Evolutionary conservation across 108 stramenopile species (phyloP).

Genomic region (Aurantiochytrium sp.): DNA sequence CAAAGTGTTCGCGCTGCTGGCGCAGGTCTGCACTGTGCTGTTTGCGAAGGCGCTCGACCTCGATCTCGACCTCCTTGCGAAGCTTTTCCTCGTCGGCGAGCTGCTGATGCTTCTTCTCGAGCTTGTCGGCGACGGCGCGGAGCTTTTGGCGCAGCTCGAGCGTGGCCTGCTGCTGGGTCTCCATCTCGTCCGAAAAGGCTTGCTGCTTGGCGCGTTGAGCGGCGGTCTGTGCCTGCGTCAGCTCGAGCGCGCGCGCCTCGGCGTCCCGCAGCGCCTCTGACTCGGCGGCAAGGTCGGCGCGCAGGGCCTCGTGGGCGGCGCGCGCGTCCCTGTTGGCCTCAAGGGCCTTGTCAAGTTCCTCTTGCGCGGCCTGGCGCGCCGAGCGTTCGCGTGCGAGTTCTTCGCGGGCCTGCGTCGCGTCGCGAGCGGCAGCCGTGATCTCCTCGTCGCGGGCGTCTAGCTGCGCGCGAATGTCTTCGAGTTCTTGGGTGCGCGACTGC

Average conservation of each 20-base stretch:
- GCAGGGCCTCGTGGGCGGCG: not conserved
- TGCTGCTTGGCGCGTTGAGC: not conserved
- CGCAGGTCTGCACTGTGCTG: not conserved
- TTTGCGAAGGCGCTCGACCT: not conserved
- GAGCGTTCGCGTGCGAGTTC: not conserved
- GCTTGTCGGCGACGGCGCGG: not conserved
- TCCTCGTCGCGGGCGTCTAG: not conserved
- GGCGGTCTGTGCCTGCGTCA: not conserved
- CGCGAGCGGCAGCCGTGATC: not conserved
- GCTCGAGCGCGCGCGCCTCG: not conserved
- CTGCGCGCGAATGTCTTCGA: not conserved
- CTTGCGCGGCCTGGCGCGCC: not conserved
- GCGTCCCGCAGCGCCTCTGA: not conserved
- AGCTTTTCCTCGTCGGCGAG: not conserved
- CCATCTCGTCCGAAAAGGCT: not conserved
- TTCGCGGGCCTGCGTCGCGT: not conserved
- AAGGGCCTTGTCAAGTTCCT: not conserved
- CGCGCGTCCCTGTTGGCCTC: not conserved
- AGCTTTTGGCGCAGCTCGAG: not conserved
- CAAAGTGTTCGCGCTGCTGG: conserved; percentile 5
- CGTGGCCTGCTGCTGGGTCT: not conserved
- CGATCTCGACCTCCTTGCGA: not conserved
- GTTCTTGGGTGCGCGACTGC: not conserved
- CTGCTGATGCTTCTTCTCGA: not conserved
- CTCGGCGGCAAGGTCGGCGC: not conserved